Evolutionary conservation across 2,329 filamentous ascomycete species (phyloP).

Genomic region (Knoxdaviesia proteae): DNA sequence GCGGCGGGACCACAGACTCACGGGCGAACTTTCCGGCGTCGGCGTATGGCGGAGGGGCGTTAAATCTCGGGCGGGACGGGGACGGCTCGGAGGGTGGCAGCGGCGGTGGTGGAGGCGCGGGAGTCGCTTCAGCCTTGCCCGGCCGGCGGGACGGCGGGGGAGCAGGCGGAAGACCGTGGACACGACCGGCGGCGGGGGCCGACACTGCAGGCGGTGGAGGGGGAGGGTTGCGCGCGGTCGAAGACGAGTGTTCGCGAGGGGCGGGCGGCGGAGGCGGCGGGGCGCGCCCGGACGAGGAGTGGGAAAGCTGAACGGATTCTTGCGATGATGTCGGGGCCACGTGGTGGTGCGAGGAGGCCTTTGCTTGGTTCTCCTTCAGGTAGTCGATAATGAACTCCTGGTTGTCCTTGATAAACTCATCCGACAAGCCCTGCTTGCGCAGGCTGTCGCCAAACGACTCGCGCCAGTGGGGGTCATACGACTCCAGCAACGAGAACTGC

Average conservation of each 20-base stretch:
- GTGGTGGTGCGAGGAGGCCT: constrained; percentile 7
- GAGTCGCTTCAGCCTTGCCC: constrained; percentile 23
- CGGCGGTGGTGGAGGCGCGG: constrained; percentile 51
- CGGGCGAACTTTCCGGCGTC: constrained; percentile 77
- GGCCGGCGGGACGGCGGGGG: constrained; percentile 36
- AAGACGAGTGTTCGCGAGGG: constrained; percentile 5
- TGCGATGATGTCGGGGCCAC: constrained; percentile 4
- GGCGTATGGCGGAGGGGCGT: constrained; percentile 68
- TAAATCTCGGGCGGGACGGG: constrained; percentile 45
- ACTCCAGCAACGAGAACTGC: constrained; percentile 41
- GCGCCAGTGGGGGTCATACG: constrained; percentile 43
- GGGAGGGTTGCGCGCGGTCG: constrained; percentile 6
- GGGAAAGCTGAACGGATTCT: neutral
- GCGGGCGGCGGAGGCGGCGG: constrained; percentile 14
- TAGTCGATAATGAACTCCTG: constrained; percentile 50
- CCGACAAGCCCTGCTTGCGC: constrained; percentile 38
- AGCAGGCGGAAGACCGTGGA: constrained; percentile 29
- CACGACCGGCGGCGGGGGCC: constrained; percentile 9
- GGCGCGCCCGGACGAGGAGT: constrained; percentile 7
- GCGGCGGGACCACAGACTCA: constrained; percentile 10
- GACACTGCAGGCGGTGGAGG: constrained; percentile 12
- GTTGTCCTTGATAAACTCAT: constrained; percentile 46
- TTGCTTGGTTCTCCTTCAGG: constrained; percentile 33
- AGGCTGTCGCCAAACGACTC: constrained; percentile 45
- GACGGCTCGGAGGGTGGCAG: constrained; percentile 36